A percentile compares a stretch with the other conserved stretches of the same genome.
Evolutionary conservation across 2,329 filamentous ascomycete genomes (phyloP).

Genomic region (Neoscytalidium dimidiatum): DNA sequence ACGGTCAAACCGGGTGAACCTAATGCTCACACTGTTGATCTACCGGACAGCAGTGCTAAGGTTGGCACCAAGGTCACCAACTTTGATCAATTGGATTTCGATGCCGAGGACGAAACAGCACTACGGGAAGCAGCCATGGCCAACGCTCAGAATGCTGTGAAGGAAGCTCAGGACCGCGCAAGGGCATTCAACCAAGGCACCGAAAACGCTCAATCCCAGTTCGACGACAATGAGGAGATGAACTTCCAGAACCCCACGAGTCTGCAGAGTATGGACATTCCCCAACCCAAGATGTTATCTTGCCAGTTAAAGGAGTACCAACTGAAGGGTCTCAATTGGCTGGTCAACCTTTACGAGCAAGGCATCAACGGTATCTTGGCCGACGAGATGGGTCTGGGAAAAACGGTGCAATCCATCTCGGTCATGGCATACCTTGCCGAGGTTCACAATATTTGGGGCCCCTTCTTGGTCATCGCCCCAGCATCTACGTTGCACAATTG

Average conservation of each 20-base stretch:
- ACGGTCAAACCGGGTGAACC: conserved; percentile 41
- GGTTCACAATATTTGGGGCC: conserved; percentile 97
- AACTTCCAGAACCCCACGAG: conserved; percentile 99
- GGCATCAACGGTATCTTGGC: conserved; percentile 99
- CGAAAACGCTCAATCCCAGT: conserved; percentile 63
- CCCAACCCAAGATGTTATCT: conserved; percentile 90
- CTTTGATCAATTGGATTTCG: conserved; percentile 93
- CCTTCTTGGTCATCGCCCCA: conserved; percentile 93
- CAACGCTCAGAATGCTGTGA: conserved; percentile 93
- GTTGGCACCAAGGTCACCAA: conserved; percentile 77
- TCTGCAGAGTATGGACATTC: conserved; percentile 88
- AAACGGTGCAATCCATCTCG: conserved; percentile 97
- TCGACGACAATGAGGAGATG: conserved; percentile 95
- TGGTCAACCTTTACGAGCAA: conserved; percentile 98
- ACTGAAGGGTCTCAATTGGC: conserved; percentile 98
- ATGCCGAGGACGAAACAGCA: conserved; percentile 85
- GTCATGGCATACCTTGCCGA: conserved; percentile 99
- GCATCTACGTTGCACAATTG: conserved; percentile 98
- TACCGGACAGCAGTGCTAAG: conserved; percentile 50
- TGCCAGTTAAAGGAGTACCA: conserved; percentile 98
- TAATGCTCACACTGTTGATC: conserved; percentile 48
- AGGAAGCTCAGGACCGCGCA: conserved; percentile 90
- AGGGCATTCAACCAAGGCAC: conserved; percentile 81
- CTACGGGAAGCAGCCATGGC: conserved; percentile 85
- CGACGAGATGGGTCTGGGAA: conserved; percentile 99